These are phyloP conservation scores for Monoraphidium neglectum DNA, from an alignment of 139 green algal species.

Conservation along the genomic window DNA sequence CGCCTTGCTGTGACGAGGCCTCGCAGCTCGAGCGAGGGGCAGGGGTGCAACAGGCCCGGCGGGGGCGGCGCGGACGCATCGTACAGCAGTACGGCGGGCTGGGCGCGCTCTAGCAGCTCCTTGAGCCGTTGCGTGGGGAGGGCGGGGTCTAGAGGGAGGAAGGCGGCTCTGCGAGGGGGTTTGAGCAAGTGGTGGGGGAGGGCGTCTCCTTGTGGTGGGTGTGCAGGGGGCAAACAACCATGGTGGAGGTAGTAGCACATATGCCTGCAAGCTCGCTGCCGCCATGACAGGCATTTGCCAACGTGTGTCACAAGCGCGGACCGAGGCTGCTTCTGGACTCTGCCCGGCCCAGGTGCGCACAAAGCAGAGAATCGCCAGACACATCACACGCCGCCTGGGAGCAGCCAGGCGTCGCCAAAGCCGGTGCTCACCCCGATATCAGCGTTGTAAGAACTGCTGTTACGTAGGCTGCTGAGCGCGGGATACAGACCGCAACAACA, in stretches of 20 bases:
- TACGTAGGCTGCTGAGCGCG: slow-evolving; percentile 3
- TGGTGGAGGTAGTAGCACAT: background rate
- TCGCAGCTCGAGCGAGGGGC: no score
- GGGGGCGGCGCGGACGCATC: no score
- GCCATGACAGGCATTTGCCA: no score
- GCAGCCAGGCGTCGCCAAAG: background rate
- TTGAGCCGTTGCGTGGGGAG: slow-evolving; percentile 30
- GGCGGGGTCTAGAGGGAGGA: slow-evolving; percentile 48
- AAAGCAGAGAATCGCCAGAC: background rate
- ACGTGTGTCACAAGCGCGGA: background rate
- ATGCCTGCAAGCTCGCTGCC: no score
- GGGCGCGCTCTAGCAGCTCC: slow-evolving; percentile 28
- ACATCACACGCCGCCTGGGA: background rate
- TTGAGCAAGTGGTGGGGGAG: background rate
- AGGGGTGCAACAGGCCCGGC: no score
- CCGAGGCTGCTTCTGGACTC: background rate
- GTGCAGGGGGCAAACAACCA: background rate
- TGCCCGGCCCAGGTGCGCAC: background rate
- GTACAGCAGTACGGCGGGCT: slow-evolving; percentile 38
- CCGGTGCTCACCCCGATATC: slow-evolving; percentile 15
- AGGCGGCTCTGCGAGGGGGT: slow-evolving; percentile 45
- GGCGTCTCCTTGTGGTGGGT: background rate
- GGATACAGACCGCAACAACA: slow-evolving; percentile 12
- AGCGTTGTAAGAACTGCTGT: slow-evolving; percentile 2
- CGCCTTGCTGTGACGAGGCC: slow-evolving; percentile 1